Conservation (phyloP, 441 rosid species). For the Daphne laureola region DNA sequence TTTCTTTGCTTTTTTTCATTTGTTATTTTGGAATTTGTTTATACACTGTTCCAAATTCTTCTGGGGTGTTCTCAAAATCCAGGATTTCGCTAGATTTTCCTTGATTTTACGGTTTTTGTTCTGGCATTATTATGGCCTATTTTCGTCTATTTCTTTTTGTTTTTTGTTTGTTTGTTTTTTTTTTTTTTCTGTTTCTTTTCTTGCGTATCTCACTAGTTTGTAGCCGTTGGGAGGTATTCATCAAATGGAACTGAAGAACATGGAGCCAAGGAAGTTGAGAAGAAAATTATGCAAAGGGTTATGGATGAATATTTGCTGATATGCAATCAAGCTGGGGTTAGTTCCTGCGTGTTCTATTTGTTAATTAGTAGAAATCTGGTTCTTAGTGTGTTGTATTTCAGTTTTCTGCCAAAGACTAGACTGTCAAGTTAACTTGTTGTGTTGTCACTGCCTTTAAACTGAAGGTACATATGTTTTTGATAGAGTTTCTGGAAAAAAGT, state of each 20-base stretch:
- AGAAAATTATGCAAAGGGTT: slow-evolving; percentile 33
- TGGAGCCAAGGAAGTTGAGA: slow-evolving; percentile 26
- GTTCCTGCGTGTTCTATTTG: too few species aligned
- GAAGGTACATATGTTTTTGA: too few species aligned
- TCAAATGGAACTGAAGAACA: slow-evolving; percentile 30
- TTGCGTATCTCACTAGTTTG: not conserved
- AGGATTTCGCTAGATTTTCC: not conserved
- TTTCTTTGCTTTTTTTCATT: not conserved
- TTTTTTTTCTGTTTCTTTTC: not conserved
- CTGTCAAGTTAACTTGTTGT: too few species aligned
- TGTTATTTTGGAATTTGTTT: not conserved
- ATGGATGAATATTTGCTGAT: slow-evolving; percentile 43
- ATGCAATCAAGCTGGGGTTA: slow-evolving; percentile 43
- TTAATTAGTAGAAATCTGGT: too few species aligned
- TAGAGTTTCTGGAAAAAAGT: not conserved
- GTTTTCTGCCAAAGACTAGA: too few species aligned
- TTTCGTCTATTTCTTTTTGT: too few species aligned
- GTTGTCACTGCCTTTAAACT: too few species aligned
- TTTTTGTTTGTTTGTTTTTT: not conserved
- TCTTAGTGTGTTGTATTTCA: too few species aligned
- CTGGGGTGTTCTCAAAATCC: not conserved
- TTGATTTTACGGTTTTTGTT: too few species aligned
- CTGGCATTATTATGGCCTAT: too few species aligned
- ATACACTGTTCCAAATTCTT: not conserved
- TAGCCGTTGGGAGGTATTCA: slow-evolving; percentile 28